Conservation (phyloP, 164 flowering plant genomes). For the Macadamia integrifolia region DNA sequence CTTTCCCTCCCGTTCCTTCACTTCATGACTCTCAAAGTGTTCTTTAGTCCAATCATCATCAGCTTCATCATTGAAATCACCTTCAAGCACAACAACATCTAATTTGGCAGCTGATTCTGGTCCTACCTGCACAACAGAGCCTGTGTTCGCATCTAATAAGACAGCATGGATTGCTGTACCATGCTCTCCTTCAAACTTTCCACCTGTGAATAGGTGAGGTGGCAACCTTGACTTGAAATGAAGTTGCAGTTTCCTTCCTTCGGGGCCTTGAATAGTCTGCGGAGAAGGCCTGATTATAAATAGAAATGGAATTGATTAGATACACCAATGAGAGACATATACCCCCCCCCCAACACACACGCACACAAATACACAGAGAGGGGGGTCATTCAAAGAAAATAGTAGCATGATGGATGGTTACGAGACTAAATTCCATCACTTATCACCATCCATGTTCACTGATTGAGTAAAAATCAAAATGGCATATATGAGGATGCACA, state of each 20-base stretch:
- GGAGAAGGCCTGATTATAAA: constrained; percentile 32
- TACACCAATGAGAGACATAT: too few relatives aligned
- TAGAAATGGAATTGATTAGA: neutral
- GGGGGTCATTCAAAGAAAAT: too few relatives aligned
- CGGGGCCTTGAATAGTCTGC: constrained; percentile 38
- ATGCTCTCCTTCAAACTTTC: constrained; percentile 57
- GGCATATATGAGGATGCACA: too few relatives aligned
- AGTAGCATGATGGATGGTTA: too few relatives aligned
- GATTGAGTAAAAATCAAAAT: too few relatives aligned
- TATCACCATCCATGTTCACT: too few relatives aligned
- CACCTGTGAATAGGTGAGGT: constrained; percentile 55
- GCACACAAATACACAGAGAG: too few relatives aligned
- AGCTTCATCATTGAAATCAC: constrained; percentile 53
- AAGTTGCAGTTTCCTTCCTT: constrained; percentile 38
- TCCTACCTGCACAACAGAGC: constrained; percentile 33
- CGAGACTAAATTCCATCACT: too few relatives aligned
- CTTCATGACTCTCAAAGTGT: constrained; percentile 45
- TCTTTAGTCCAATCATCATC: constrained; percentile 48
- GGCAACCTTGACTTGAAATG: constrained; percentile 54
- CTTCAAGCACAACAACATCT: constrained; percentile 52
- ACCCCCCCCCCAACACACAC: too few relatives aligned
- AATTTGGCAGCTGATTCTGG: constrained; percentile 45
- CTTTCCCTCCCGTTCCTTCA: constrained; percentile 66
- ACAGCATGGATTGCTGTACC: constrained; percentile 49
- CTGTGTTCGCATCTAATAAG: constrained; percentile 35